Base-by-base conservation (phyloP, 176 grass and related monocot genomes). In the Elymus sibiricus region DNA sequence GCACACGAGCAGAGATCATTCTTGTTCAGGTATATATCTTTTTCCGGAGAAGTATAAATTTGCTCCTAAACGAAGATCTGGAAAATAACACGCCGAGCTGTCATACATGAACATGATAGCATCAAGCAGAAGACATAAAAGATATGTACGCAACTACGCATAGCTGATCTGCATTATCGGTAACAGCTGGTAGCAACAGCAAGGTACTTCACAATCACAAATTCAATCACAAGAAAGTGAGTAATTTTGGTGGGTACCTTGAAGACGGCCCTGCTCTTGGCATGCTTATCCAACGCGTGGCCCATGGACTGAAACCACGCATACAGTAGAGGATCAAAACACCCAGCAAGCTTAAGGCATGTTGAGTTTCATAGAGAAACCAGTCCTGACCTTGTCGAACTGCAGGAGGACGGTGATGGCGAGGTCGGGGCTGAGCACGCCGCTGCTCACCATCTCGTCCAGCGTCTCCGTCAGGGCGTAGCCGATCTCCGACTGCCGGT, bases 381-480 rank as follows among this genome's bases (percentile, higher is more conserved):
- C 29, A 29, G 29, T 29, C 29, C 29, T 29, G 29, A 98, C 95
- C 96, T 95, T 89, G 86, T 98, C 96, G 58, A 98, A 98, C 79
- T 94, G 93, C 78, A 95, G 81, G 17, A 95, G 91, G 65, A 98
- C 96, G 76, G 94, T 86, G 26, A 95, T 91, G 44, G 96, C 96
- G 58, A 98, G 90, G 84, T 95, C 90, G 29, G 93, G 96, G 69
- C 59, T 86, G 62, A 98, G 64, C 1, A 68, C 84, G 11, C 90
- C 91, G 82, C 47, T 91, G 35, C 85, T 84, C 22, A 98, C 96
- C 84, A 98, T 93, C 13, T 98, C 90, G 82, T 94, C 96, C 81
- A 98, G 68, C 60, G 93, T 86, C 32, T 94, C 90, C 28, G 90
- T 98, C 59, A 95, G 93, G 81, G 88, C 86, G 82, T 84, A 91